Conservation (phyloP, 352 stramenopile genomes). For the Pythium monospermum region DNA sequence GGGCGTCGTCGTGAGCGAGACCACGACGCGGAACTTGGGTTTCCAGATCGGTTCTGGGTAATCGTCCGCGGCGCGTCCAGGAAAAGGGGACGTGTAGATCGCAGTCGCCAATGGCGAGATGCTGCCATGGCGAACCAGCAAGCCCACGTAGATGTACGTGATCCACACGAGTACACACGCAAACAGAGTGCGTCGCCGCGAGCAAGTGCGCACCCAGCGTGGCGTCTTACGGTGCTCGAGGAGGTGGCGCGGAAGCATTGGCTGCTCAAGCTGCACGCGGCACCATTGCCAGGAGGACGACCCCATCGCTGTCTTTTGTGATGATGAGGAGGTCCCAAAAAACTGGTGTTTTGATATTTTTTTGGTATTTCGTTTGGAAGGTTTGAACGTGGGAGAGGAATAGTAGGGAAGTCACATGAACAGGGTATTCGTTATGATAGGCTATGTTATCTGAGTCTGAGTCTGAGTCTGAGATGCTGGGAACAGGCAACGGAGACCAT, state of each 20-base stretch:
- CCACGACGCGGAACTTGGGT: constrained; percentile 70
- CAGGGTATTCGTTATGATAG: too few species aligned
- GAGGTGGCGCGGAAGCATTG: constrained; percentile 43
- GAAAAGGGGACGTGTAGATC: constrained; percentile 58
- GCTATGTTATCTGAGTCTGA: too few species aligned
- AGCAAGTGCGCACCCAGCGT: constrained; percentile 4
- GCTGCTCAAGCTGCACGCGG: constrained; percentile 58
- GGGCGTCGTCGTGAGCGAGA: constrained; percentile 75
- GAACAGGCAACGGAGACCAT: too few species aligned
- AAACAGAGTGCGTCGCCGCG: constrained; percentile 25
- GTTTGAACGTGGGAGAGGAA: too few species aligned
- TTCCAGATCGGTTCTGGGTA: constrained; percentile 37
- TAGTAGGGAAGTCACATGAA: too few species aligned
- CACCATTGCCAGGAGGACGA: constrained; percentile 21
- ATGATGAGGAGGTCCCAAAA: too few species aligned
- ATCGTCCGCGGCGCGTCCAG: constrained; percentile 40
- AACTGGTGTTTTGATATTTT: too few species aligned
- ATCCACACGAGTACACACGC: constrained; percentile 26
- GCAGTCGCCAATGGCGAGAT: constrained; percentile 64
- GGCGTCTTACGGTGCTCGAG: constrained; percentile 6
- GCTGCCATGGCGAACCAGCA: constrained; percentile 70
- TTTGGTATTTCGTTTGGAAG: too few species aligned
- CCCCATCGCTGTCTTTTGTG: too few species aligned
- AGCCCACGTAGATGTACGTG: constrained; percentile 51
- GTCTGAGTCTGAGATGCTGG: too few species aligned